phyloP scores from a whole-genome alignment of 2,329 filamentous ascomycete species.

The Fusarium mexicanum region DNA sequence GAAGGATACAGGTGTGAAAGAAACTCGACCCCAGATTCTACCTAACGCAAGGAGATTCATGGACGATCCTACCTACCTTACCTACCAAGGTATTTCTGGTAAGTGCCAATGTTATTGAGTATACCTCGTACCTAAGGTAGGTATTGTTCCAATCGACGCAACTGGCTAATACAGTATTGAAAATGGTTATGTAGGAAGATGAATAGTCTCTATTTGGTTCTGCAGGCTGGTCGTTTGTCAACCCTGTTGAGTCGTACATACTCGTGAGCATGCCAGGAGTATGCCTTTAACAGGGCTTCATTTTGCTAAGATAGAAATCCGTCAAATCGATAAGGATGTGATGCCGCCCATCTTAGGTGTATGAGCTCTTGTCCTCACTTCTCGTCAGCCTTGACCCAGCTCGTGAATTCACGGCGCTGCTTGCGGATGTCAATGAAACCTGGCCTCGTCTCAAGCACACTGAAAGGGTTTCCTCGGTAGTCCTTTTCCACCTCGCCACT shows the following conservation, averaged over 20 bases:
- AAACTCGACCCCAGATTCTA: not conserved
- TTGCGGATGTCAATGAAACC: constrained; percentile 90
- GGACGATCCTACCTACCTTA: not conserved
- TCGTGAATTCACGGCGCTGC: constrained; percentile 79
- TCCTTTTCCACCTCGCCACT: constrained; percentile 75
- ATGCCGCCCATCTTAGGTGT: not conserved
- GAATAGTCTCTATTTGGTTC: not conserved
- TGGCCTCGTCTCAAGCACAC: constrained; percentile 78
- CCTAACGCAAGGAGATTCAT: not conserved
- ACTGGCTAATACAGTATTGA: not conserved
- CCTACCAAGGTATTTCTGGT: not conserved
- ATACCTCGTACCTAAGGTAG: no score
- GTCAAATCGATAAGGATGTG: not conserved
- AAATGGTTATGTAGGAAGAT: not conserved
- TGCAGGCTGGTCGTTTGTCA: not conserved
- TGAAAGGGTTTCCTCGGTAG: constrained; percentile 81
- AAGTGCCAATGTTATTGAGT: not conserved
- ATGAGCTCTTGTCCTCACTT: constrained; percentile 32
- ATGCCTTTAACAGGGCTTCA: not conserved
- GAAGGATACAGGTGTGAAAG: not conserved
- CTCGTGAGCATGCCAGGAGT: not conserved
- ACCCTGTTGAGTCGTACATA: not conserved
- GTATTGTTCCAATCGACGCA: not conserved
- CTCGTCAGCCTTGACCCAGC: constrained; percentile 68
- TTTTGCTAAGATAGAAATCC: not conserved